Base-by-base conservation (phyloP, 2,329 filamentous ascomycete genomes). In the Lecanicillium sp. region DNA sequence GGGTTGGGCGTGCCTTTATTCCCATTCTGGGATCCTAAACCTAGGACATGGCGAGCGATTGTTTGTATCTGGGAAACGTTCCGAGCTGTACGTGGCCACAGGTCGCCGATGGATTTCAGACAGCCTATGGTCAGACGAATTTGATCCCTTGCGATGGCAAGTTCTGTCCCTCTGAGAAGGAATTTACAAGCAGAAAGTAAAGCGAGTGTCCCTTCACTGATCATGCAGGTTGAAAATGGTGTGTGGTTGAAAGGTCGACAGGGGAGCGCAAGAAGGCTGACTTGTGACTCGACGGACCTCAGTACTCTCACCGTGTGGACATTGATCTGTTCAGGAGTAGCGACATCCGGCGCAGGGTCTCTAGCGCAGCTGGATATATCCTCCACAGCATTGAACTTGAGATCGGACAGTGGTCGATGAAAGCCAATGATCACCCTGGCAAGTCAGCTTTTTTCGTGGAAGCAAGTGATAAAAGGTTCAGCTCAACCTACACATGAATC, bases 51-150 rank as follows among this genome's bases (percentile, higher is more conserved):
- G 6, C 59, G 61, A 4, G 67, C 67, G 41, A 71, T 68, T 0
- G 54, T 64, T 49, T 70, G 68, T 2, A 71, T 61, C 52, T 71
- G 68, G 12, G 56, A 48, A 0, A 71, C 59, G 50, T 66, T 68
- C 42, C 57, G 62, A 1, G 60, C 58, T 5, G 60, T 62, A 26
- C 63, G 55, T 0, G 67, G 61, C 69, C 69, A 71, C 2, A 66
- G n/a, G 6, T 61, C 57, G 2, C 59, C 67, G 38, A 71, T 30
- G 4, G 56, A 52, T 51, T 62, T 64, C 8, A 71, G 57, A 48
- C 63, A 71, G 1, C 68, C 68, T n/a, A 71, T 64, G 4, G 54
- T 65, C 57, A 70, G 60, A 5, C 67, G 62, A 19, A 71, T 67
- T 52, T 71, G 68, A 20, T 67, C 61, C 49, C 69, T 57, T n/a